Conservation (phyloP, 2,329 filamentous ascomycete species). For the Bretziella fagacearum region DNA sequence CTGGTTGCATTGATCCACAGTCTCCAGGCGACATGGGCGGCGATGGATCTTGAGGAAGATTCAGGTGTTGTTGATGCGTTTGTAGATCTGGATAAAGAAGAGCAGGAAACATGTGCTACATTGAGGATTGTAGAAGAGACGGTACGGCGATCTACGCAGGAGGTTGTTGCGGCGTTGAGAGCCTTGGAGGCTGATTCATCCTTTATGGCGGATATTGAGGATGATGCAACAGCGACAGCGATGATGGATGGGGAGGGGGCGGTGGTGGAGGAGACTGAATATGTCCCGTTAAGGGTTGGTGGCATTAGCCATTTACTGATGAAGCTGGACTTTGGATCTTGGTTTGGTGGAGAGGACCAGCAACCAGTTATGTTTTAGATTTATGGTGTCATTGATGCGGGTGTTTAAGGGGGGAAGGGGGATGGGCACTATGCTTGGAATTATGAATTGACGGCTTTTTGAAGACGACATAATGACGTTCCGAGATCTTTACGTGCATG, state of each 20-base stretch:
- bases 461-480: background rate
- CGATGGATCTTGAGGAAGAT: slow-evolving; percentile 65
- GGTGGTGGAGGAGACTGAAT: slow-evolving; percentile 25
- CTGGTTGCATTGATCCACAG: slow-evolving; percentile 62
- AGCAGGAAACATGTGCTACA: slow-evolving; percentile 47
- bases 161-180: slow-evolving; percentile 41
- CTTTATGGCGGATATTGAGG: slow-evolving; percentile 30
- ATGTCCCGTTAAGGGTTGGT: slow-evolving; percentile 54
- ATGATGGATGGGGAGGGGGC: slow-evolving; percentile 26
- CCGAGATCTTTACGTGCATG: background rate
- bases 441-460: background rate
- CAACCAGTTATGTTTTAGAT: slow-evolving; percentile 4
- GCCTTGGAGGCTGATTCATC: slow-evolving; percentile 27
- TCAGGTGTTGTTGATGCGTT: slow-evolving; percentile 65
- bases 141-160: slow-evolving; percentile 51
- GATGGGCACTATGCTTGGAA: background rate
- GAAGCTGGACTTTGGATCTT: slow-evolving; percentile 63
- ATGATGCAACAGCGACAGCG: slow-evolving; percentile 21
- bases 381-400: background rate
- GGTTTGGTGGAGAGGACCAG: slow-evolving; percentile 27
- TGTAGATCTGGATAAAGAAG: slow-evolving; percentile 54
- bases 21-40: slow-evolving; percentile 58
- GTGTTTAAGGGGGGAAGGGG: background rate
- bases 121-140: slow-evolving; percentile 45
- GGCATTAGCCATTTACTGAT: slow-evolving; percentile 74